Conservation (phyloP, 371 early-diverging fungal genomes). For the Mucor racemosus region DNA sequence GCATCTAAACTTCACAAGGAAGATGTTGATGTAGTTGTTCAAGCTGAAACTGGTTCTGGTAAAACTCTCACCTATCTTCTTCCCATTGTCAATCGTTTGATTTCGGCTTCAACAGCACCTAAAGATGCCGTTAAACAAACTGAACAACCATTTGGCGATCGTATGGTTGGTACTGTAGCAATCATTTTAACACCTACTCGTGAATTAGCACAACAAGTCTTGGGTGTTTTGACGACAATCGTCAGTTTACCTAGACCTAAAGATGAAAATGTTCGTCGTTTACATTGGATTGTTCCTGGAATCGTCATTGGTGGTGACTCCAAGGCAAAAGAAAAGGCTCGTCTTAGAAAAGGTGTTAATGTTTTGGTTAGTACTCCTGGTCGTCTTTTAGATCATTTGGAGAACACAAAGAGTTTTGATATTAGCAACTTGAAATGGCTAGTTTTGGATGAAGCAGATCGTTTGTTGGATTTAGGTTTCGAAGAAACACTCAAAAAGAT, state of each 20-base stretch:
- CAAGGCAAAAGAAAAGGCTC: slow-evolving; percentile 90
- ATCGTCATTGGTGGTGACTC: slow-evolving; percentile 92
- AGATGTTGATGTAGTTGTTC: slow-evolving; percentile 85
- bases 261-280: slow-evolving; percentile 55
- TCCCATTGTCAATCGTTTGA: slow-evolving; percentile 72
- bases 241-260: slow-evolving; percentile 64
- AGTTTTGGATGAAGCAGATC: slow-evolving; percentile 99
- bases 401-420: slow-evolving; percentile 82
- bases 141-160: slow-evolving; percentile 44
- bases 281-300: slow-evolving; percentile 95
- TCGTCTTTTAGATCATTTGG: slow-evolving; percentile 94
- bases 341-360: slow-evolving; percentile 91
- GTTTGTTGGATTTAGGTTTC: slow-evolving; percentile 96
- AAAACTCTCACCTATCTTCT: slow-evolving; percentile 97
- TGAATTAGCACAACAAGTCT: slow-evolving; percentile 97
- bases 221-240: slow-evolving; percentile 72
- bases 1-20: slow-evolving; percentile 34
- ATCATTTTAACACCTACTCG: slow-evolving; percentile 96
- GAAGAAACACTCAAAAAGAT: slow-evolving; percentile 92
- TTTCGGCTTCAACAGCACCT: slow-evolving; percentile 42
- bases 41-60: slow-evolving; percentile 98
- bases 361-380: slow-evolving; percentile 98
- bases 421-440: slow-evolving; percentile 83
- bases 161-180: slow-evolving; percentile 73
- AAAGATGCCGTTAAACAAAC: slow-evolving; percentile 24